A percentile compares a stretch with the other conserved stretches of the same genome.
These are phyloP conservation scores for Thalia dealbata DNA, from an alignment of 176 grass and related monocot species.

Conservation along the genomic window DNA sequence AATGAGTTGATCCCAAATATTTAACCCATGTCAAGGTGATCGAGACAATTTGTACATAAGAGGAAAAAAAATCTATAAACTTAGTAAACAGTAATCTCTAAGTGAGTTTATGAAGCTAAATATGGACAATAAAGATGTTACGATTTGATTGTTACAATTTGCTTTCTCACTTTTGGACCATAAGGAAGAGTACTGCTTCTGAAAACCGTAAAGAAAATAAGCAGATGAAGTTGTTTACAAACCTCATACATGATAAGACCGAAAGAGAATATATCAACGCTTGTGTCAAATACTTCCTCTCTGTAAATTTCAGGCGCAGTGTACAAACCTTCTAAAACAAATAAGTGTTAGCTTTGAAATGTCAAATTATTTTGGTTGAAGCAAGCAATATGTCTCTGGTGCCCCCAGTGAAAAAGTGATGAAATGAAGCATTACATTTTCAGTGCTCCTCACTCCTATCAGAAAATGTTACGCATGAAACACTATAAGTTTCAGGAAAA, in stretches of 20 bases:
- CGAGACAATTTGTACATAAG: too few relatives aligned
- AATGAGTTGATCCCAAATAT: too few relatives aligned
- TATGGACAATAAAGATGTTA: neutral
- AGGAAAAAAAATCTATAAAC: too few relatives aligned
- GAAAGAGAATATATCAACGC: constrained; percentile 74
- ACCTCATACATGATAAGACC: constrained; percentile 94
- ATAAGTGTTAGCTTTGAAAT: neutral
- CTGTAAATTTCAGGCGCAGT: constrained; percentile 72
- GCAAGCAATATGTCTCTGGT: neutral
- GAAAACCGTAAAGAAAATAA: neutral
- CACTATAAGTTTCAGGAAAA: too few relatives aligned
- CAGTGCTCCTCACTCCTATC: too few relatives aligned
- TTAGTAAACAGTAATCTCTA: too few relatives aligned
- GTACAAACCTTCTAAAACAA: constrained; percentile 44
- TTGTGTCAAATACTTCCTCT: constrained; percentile 57
- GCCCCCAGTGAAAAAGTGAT: neutral
- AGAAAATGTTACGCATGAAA: too few relatives aligned
- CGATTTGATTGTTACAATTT: neutral
- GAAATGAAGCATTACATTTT: too few relatives aligned
- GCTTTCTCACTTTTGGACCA: neutral
- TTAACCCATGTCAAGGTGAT: too few relatives aligned
- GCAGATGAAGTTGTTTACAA: neutral
- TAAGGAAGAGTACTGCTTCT: neutral
- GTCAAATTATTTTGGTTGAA: neutral
- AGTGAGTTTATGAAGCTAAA: neutral